Conservation (phyloP, 345 rosid species). For the Citrus medica region DNA sequence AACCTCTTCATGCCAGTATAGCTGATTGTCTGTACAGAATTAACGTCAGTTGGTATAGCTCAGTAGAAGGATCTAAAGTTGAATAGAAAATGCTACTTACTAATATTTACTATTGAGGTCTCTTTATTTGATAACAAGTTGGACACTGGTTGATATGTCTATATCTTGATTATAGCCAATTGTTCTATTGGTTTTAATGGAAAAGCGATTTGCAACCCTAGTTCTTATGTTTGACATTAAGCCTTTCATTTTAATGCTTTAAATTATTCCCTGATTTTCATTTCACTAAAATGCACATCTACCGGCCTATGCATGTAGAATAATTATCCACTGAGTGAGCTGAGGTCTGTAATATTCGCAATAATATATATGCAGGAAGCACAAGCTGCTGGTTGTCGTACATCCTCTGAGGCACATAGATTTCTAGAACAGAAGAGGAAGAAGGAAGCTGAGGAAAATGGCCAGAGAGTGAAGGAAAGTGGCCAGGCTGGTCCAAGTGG, state of each 20-base stretch:
- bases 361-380: constrained; percentile 60
- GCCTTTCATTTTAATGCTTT: not conserved
- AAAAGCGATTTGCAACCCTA: not conserved
- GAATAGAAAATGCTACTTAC: not conserved
- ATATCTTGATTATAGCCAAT: not conserved
- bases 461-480: constrained; percentile 46
- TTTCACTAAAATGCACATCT: not conserved
- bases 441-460: constrained; percentile 63
- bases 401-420: constrained; percentile 55
- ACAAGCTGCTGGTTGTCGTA: constrained; percentile 70
- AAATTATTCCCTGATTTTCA: not conserved
- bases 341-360: too few species aligned
- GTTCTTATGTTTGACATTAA: not conserved
- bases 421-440: constrained; percentile 66
- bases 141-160: not conserved
- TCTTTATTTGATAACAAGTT: not conserved
- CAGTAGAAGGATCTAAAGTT: not conserved
- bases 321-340: not conserved
- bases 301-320: not conserved
- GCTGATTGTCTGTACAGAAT: not conserved
- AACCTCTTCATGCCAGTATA: not conserved
- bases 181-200: not conserved
- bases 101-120: not conserved
- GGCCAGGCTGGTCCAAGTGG: constrained; percentile 53
- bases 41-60: not conserved